Evolutionary conservation across 1,284 basidiomycete genomes (phyloP).

Genomic region (Cryptococcus sp.): DNA sequence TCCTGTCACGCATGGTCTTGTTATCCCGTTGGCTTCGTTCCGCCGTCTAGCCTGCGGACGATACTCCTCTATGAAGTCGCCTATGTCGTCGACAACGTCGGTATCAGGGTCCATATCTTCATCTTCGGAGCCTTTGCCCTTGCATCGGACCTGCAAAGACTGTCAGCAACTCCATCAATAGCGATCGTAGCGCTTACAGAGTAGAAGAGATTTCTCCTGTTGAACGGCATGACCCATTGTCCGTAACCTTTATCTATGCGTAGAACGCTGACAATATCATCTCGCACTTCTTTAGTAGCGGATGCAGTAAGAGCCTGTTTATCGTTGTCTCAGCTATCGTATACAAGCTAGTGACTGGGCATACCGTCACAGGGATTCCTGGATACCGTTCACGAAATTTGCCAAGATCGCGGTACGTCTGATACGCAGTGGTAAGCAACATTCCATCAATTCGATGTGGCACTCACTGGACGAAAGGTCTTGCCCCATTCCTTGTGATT

Average conservation of each 20-base stretch:
- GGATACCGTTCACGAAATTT: slow-evolving; percentile 69
- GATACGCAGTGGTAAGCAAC: slow-evolving; percentile 6
- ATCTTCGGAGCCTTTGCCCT: slow-evolving; percentile 16
- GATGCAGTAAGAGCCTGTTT: slow-evolving; percentile 52
- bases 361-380: slow-evolving; percentile 75
- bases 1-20: slow-evolving; percentile 63
- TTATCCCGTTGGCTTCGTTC: slow-evolving; percentile 29
- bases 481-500: slow-evolving; percentile 75
- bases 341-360: slow-evolving; percentile 13
- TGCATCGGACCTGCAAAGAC: slow-evolving; percentile 26
- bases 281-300: slow-evolving; percentile 63
- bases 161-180: background rate
- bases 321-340: background rate
- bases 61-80: slow-evolving; percentile 62
- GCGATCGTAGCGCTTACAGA: slow-evolving; percentile 57
- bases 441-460: too few relatives aligned
- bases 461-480: slow-evolving; percentile 63
- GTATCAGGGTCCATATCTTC: slow-evolving; percentile 15
- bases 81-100: slow-evolving; percentile 59
- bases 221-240: slow-evolving; percentile 73
- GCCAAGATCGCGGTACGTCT: slow-evolving; percentile 71
- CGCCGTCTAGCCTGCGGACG: slow-evolving; percentile 24
- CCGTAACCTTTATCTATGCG: slow-evolving; percentile 64
- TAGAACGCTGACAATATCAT: slow-evolving; percentile 69
- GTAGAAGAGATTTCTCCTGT: slow-evolving; percentile 77